These are phyloP conservation scores for Teratosphaeria nubilosa DNA, from an alignment of 2,329 filamentous ascomycete species.

Conservation along the genomic window DNA sequence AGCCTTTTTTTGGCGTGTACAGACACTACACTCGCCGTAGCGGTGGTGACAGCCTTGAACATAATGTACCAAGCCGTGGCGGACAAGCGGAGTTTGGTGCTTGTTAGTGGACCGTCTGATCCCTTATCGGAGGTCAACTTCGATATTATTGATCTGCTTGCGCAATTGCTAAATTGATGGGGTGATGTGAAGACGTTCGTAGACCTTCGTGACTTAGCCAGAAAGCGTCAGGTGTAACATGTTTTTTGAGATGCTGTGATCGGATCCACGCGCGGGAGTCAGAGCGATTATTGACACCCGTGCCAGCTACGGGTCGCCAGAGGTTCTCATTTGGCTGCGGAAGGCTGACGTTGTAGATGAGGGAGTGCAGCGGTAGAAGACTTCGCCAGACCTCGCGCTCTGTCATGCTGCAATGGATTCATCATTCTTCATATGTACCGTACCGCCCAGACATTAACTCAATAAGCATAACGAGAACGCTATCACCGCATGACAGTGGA, in stretches of 20 bases:
- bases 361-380: constrained; percentile 22
- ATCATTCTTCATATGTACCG: background rate
- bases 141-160: background rate
- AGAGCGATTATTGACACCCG: too few species aligned
- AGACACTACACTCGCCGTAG: background rate
- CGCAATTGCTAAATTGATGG: background rate
- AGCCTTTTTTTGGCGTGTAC: background rate
- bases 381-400: constrained; percentile 8
- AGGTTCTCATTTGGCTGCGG: too few species aligned
- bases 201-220: constrained; percentile 25
- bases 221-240: constrained; percentile 3
- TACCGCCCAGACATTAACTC: background rate
- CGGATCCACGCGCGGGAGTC: too few species aligned
- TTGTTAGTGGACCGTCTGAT: background rate
- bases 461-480: background rate
- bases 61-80: background rate
- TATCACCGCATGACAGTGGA: background rate
- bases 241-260: too few species aligned
- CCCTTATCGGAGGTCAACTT: background rate
- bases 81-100: background rate
- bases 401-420: background rate
- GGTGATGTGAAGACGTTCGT: background rate
- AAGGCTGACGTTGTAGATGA: background rate
- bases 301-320: too few species aligned
- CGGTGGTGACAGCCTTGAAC: background rate